A percentile compares a stretch with the other conserved stretches of the same genome.
These are phyloP conservation scores for Xylaria palmicola DNA, from an alignment of 495 filamentous ascomycete genomes.

Conservation along the genomic window DNA sequence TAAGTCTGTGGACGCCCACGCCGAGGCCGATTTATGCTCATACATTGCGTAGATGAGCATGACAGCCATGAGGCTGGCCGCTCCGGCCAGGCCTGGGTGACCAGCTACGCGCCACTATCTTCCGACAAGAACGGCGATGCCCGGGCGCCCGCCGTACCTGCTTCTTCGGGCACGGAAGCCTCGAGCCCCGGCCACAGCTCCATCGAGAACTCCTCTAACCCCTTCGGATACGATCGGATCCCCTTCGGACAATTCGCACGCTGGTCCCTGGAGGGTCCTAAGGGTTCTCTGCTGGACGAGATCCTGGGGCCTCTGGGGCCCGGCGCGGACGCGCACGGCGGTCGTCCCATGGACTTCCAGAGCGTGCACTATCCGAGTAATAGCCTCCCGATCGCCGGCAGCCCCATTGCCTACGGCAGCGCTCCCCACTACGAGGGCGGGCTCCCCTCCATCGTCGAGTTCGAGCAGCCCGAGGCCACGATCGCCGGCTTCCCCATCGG, in stretches of 20 bases:
- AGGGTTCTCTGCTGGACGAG: background rate
- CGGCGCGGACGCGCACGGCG: background rate
- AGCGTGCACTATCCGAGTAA: background rate
- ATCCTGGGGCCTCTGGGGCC: background rate
- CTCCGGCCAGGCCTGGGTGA: background rate
- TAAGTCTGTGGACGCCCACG: background rate
- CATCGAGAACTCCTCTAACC: background rate
- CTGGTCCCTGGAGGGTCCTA: slow-evolving; percentile 14
- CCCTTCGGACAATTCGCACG: slow-evolving; percentile 6
- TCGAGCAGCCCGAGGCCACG: slow-evolving; percentile 4
- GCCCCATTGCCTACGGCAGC: background rate
- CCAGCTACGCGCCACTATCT: background rate
- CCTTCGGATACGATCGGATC: background rate
- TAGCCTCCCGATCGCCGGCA: slow-evolving; percentile 3
- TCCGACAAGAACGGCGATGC: background rate
- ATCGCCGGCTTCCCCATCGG: slow-evolving; percentile 41
- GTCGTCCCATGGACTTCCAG: slow-evolving; percentile 21
- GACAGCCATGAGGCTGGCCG: background rate
- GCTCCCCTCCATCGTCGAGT: slow-evolving; percentile 7
- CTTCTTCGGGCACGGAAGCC: background rate
- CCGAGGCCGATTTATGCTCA: background rate
- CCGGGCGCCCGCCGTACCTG: background rate
- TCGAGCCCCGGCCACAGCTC: background rate
- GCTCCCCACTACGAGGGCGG: no score
- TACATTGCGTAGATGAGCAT: background rate